A percentile compares a stretch with the other conserved stretches of the same genome.
These are phyloP conservation scores for Leucogyrophana mollusca DNA, from an alignment of 768 basidiomycete species.

Conservation along the genomic window DNA sequence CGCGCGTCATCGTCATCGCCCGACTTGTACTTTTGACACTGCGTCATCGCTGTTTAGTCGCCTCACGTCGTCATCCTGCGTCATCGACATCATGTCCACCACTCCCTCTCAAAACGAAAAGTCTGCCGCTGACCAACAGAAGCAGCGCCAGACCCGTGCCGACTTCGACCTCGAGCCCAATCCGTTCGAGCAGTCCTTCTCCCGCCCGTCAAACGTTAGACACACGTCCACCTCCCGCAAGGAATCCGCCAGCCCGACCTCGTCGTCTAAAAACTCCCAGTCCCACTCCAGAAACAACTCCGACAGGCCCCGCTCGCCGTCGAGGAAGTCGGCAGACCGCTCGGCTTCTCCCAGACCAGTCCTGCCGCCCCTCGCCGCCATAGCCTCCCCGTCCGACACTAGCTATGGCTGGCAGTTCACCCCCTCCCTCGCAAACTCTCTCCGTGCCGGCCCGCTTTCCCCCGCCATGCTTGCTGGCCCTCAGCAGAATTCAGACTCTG, in stretches of 20 bases:
- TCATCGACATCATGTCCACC: constrained; percentile 16
- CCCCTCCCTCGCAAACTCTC: constrained; percentile 65
- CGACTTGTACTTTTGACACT: background rate
- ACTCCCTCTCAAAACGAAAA: constrained; percentile 23
- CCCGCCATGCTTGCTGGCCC: constrained; percentile 96
- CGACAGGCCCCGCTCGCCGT: constrained; percentile 33
- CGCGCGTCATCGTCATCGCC: background rate
- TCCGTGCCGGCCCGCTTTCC: constrained; percentile 90
- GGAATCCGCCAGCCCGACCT: constrained; percentile 29
- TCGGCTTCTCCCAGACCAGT: constrained; percentile 59
- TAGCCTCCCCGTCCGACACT: constrained; percentile 56
- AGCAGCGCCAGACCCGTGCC: constrained; percentile 56
- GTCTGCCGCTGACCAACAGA: constrained; percentile 51
- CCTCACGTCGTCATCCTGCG: constrained; percentile 16
- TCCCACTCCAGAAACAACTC: constrained; percentile 2
- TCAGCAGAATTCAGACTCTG: constrained; percentile 45
- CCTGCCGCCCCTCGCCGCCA: constrained; percentile 78
- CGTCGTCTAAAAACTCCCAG: constrained; percentile 36
- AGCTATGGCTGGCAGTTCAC: constrained; percentile 62
- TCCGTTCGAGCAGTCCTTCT: constrained; percentile 95
- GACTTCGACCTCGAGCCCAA: constrained; percentile 84
- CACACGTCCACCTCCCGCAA: constrained; percentile 35
- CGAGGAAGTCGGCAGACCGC: constrained; percentile 27
- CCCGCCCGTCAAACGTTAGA: constrained; percentile 54
- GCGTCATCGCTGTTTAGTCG: constrained; percentile 17